Base-by-base conservation (phyloP, 345 rosid genomes). In the Toxicodendron radicans region DNA sequence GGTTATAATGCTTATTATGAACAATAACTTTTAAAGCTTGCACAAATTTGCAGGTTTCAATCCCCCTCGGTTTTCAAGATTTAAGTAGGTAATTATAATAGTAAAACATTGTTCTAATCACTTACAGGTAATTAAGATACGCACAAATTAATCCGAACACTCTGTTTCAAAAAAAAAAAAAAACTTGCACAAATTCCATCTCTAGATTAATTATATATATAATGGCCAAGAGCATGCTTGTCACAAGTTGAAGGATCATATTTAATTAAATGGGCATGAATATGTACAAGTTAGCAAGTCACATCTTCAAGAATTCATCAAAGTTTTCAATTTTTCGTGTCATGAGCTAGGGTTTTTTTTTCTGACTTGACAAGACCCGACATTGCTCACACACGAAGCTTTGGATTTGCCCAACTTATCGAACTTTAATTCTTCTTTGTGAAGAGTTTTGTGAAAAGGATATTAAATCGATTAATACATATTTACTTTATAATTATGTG, bases 361-460 rank as follows among this genome's bases (percentile, higher is more conserved):
- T 46, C 32, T 8, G 24, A 62, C 23, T 48, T 53, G 76, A 77
- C 72, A 38, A 18, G 68, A 14, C 64, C 64, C 49, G 67, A 51
- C 75, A 64, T 7, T n/a, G 14, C 33, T 48, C 51, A 30, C 48
- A 3, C 10, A 32, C 48, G 21, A 7, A 18, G 24, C 8, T 20
- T 56, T n/a, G 59, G 2, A 18, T 21, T 21, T 10, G 7, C 11
- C 59, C 23, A 7, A 56, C 59, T 21, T 38, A 60, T 14, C 12
- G 14, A 23, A 58, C 14, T 24, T 60, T n/a, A n/a, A n/a, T n/a
- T n/a, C n/a, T n/a, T n/a, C n/a, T n/a, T n/a, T n/a, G n/a, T n/a
- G n/a, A n/a, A n/a, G n/a, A n/a, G n/a, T n/a, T n/a, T n/a, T n/a
- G n/a, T n/a, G n/a, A n/a, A n/a, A n/a, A n/a, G 18, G 54, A 51